phyloP scores from a whole-genome alignment of 345 rosid species.

The Linum tenue region DNA sequence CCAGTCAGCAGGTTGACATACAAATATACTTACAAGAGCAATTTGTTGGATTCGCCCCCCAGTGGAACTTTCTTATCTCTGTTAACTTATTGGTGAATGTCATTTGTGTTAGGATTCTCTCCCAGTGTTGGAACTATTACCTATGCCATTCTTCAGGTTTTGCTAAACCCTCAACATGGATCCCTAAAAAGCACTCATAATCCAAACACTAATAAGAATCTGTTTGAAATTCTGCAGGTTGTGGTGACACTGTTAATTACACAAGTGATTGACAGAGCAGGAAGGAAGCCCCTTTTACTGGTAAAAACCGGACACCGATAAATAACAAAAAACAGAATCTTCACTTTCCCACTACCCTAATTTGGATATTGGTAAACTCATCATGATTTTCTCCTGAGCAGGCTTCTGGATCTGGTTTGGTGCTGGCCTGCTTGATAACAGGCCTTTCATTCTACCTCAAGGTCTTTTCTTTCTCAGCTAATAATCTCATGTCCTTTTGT shows the following conservation, averaged over 20 bases:
- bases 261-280: not conserved
- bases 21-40: not conserved
- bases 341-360: not conserved
- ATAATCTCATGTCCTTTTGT: too few relatives aligned
- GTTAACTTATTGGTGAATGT: not conserved
- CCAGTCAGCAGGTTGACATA: conserved; percentile 62
- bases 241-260: conserved; percentile 59
- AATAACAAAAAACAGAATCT: not conserved
- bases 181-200: not conserved
- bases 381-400: conserved; percentile 15
- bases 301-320: conserved; percentile 20
- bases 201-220: not conserved
- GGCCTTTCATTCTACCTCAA: conserved; percentile 3
- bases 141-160: conserved; percentile 85
- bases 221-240: conserved; percentile 30
- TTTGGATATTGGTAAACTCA: conserved; percentile 3
- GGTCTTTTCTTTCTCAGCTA: too few relatives aligned
- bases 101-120: conserved; percentile 50
- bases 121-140: conserved; percentile 54
- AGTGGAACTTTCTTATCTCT: not conserved
- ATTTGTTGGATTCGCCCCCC: too few relatives aligned
- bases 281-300: conserved; percentile 32
- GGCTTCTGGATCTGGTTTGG: conserved; percentile 74
- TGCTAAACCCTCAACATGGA: not conserved
- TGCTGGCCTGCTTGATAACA: conserved; percentile 49